Base-by-base conservation (phyloP, 208 protist genomes). In the Leishmania gerbilli region DNA sequence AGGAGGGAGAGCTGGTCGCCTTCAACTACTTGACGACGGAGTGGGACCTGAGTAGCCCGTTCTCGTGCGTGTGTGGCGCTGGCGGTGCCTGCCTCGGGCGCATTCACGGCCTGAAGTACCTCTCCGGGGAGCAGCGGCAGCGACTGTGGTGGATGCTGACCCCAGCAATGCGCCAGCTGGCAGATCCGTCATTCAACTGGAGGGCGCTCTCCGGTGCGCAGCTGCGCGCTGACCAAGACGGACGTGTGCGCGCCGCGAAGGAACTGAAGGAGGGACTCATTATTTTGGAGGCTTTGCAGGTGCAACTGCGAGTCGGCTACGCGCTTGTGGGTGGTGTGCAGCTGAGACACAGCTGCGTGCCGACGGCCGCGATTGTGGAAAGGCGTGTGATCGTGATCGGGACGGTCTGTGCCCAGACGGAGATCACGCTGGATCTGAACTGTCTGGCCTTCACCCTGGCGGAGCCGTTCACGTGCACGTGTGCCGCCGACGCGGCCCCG, bases 11-110 rank as follows among this genome's bases (percentile, higher is more conserved):
- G 81, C 24, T 95, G 77, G 91, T 97, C 77, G 89, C 92, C 15
- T 97, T 96, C 82, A 97, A 97, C 86, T 97, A 96, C 88, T 86
- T 97, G 37, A 92, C 91, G 19, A 97, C 95, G 51, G 95, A 97
- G 88, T 97, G 91, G 91, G 92, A 97, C 86, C 95, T 97, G 95
- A 90, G 90, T 84, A 89, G 71, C 17, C 93, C 95, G 19, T 97
- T 97, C 81, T 77, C 74, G 27, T 97, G 95, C 78, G 77, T 94
- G 40, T 97, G 95, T 84, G 87, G 88, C 5, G 68, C 55, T 7
- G 58, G 2, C 58, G 83, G 45, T 37, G 45, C 75, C 40, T 97
- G 94, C 84, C 92, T 89, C 79, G 76, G 88, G 34, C 88, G 93
- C 78, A 96, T 97, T 79, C 49, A 84, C 67, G 94, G 94, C 34